Conservation (phyloP, 129 eudicot genomes). For the Artemisia annua region DNA sequence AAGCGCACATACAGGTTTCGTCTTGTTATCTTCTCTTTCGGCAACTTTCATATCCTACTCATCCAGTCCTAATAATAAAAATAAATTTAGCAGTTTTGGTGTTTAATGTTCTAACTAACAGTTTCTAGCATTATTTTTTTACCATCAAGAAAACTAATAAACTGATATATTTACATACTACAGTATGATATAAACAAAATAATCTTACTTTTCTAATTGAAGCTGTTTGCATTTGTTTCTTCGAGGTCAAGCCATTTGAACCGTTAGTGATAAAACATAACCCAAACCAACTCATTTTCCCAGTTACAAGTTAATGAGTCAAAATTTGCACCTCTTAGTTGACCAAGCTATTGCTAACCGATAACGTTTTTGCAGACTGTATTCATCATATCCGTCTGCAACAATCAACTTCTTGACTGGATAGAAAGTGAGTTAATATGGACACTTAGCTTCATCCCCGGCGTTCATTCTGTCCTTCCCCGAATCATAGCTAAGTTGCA, state of each 20-base stretch:
- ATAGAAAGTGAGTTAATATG: slow-evolving; percentile 71
- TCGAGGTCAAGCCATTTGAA: background rate
- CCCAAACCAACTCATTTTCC: background rate
- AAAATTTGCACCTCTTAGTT: background rate
- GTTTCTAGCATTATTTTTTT: background rate
- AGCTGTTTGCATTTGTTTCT: background rate
- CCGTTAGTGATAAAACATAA: background rate
- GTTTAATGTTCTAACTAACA: background rate
- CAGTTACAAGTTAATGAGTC: background rate
- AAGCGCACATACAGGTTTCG: slow-evolving; percentile 83
- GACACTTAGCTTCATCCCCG: slow-evolving; percentile 66
- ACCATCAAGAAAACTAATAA: no score
- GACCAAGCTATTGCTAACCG: slow-evolving; percentile 11
- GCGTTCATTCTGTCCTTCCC: slow-evolving; percentile 55
- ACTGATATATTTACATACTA: no score
- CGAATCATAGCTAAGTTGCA: slow-evolving; percentile 49
- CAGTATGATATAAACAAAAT: no score
- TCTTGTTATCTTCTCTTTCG: slow-evolving; percentile 1
- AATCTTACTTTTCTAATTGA: no score
- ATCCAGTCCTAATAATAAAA: background rate
- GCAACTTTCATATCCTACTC: background rate
- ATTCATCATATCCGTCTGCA: slow-evolving; percentile 72
- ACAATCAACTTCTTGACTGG: slow-evolving; percentile 79
- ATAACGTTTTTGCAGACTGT: slow-evolving; percentile 23
- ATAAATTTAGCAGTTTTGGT: background rate